A percentile compares a stretch with the other conserved stretches of the same genome.
Evolutionary conservation across 345 rosid species (phyloP).

Genomic region (Durio zibethinus): DNA sequence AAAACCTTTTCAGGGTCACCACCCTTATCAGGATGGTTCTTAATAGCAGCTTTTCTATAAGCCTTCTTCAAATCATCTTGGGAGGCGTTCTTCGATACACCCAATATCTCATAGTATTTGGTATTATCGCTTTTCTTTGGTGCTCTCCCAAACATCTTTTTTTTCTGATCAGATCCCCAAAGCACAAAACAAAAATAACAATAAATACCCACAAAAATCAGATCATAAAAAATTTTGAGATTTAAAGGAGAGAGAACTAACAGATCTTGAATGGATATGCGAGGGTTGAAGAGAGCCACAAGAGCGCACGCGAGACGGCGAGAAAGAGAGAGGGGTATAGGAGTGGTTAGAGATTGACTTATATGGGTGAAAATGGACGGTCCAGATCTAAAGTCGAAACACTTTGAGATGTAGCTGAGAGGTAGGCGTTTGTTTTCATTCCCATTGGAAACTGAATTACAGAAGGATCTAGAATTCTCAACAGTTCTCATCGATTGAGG

Average conservation of each 20-base stretch:
- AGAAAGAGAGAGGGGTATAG: background rate
- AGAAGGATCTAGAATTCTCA: slow-evolving; percentile 41
- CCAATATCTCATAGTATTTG: slow-evolving; percentile 61
- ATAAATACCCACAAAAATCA: background rate
- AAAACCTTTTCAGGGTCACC: slow-evolving; percentile 69
- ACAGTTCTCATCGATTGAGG: background rate
- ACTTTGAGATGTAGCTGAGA: background rate
- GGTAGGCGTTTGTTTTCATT: background rate
- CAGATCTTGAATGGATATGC: background rate
- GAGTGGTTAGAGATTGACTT: background rate
- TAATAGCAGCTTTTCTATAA: slow-evolving; percentile 61
- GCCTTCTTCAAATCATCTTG: slow-evolving; percentile 71
- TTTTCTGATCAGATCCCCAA: slow-evolving; percentile 1
- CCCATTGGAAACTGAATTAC: background rate
- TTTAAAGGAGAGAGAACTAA: background rate
- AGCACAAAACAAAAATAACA: background rate
- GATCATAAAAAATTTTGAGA: background rate
- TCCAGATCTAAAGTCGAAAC: slow-evolving; percentile 22
- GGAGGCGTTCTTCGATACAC: slow-evolving; percentile 49
- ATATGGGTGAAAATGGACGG: slow-evolving; percentile 28
- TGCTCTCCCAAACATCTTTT: slow-evolving; percentile 57
- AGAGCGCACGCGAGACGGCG: slow-evolving; percentile 13
- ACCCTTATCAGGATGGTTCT: slow-evolving; percentile 73
- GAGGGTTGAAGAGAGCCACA: slow-evolving; percentile 12
- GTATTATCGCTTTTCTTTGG: slow-evolving; percentile 68